A percentile compares a stretch with the other conserved stretches of the same genome.
Evolutionary conservation across 163 green algal species (phyloP).

Genomic region (Chlorella variabilis): DNA sequence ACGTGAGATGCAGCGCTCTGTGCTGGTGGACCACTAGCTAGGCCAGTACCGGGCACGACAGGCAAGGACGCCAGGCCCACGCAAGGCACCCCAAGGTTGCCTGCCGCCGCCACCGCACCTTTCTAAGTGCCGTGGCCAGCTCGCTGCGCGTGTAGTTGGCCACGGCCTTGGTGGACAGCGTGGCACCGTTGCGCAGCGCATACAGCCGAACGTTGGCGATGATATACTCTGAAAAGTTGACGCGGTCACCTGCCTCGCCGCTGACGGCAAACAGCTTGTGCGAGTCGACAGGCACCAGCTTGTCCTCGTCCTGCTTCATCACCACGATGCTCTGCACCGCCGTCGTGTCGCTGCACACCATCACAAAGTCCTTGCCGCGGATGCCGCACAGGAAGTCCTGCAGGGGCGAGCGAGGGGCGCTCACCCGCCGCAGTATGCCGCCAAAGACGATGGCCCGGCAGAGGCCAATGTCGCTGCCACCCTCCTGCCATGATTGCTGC

Average conservation of each 20-base stretch:
- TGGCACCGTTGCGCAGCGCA: slow-evolving; percentile 80
- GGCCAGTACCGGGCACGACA: no score
- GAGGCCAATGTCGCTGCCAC: no score
- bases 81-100: no score
- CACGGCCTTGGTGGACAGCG: slow-evolving; percentile 88
- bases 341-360: slow-evolving; percentile 92
- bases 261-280: slow-evolving; percentile 92
- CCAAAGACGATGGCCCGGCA: no score
- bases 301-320: slow-evolving; percentile 99
- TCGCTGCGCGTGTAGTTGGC: slow-evolving; percentile 93
- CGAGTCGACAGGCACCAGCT: slow-evolving; percentile 92
- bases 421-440: no score
- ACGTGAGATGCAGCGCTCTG: no score
- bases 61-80: no score
- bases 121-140: slow-evolving; percentile 93
- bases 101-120: no score
- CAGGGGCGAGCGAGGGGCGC: neutral
- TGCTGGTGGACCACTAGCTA: no score
- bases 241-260: slow-evolving; percentile 92
- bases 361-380: slow-evolving; percentile 92
- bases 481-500: no score
- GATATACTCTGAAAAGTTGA: slow-evolving; percentile 96
- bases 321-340: slow-evolving; percentile 93
- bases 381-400: slow-evolving; percentile 65
- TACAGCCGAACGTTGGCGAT: slow-evolving; percentile 98